Evolutionary conservation across 2,329 filamentous ascomycete genomes (phyloP).

Genomic region (Alternaria ethzedia): DNA sequence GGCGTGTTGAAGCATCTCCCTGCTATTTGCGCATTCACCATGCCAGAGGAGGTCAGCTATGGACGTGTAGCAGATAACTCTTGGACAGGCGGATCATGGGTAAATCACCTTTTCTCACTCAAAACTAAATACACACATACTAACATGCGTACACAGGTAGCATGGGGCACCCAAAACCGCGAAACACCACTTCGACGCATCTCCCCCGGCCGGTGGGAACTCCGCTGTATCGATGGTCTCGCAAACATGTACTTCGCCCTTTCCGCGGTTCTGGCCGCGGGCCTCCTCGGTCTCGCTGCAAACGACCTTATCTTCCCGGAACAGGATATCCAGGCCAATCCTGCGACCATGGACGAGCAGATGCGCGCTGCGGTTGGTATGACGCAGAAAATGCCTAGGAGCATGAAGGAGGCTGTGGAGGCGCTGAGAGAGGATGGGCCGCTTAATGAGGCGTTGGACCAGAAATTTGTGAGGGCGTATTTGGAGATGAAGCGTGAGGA

Average conservation of each 20-base stretch:
- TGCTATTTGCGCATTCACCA: constrained; percentile 71
- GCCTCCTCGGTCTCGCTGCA: constrained; percentile 61
- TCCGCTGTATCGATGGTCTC: constrained; percentile 78
- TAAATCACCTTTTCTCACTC: neutral
- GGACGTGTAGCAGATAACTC: constrained; percentile 67
- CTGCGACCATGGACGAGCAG: constrained; percentile 28
- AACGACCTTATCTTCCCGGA: constrained; percentile 53
- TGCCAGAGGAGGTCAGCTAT: constrained; percentile 72
- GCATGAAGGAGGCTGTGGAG: constrained; percentile 61
- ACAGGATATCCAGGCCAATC: constrained; percentile 61
- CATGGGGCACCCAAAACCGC: constrained; percentile 83
- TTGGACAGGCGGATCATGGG: constrained; percentile 53
- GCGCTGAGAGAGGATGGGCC: constrained; percentile 58
- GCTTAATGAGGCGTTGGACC: constrained; percentile 57
- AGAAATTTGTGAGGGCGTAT: constrained; percentile 63
- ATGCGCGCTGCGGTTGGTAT: constrained; percentile 63
- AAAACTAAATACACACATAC: neutral
- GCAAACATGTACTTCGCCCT: constrained; percentile 79
- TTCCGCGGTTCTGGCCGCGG: constrained; percentile 66
- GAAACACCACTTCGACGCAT: constrained; percentile 76
- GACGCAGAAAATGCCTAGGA: constrained; percentile 59
- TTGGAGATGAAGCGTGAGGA: constrained; percentile 66
- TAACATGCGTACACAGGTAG: constrained; percentile 65
- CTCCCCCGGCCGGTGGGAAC: constrained; percentile 72
- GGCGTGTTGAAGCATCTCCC: constrained; percentile 71